Base-by-base conservation (phyloP, 352 stramenopile genomes). In the Phytophthora lateralis region DNA sequence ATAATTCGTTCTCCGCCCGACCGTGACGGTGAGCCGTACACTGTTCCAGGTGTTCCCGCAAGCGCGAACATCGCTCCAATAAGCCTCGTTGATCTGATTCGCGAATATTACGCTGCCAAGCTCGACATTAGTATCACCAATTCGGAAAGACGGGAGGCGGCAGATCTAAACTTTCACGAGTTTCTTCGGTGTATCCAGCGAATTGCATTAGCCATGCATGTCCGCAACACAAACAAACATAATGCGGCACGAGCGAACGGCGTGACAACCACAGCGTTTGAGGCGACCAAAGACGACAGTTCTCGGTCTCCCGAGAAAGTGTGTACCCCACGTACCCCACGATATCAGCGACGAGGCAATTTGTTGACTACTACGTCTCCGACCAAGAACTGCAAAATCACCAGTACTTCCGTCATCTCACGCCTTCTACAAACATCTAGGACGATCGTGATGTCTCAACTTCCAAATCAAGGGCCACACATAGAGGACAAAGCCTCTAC, bases 51-150 rank as follows among this genome's bases (percentile, higher is more conserved):
- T 12, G 59, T 72, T 29, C 60, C 69, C 17, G 42, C 59, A 6
- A 82, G 49, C 30, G 30, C 63, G 1, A 54, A 55, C 9, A 80
- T 90, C 20, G 61, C 73, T 11, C 79, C 78, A 18, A 88, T 89
- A n/a, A 89, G 71, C 48, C 55, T 86, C 1, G 69, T 75, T 64
- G 79, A 91, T 18, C 61, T 93, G 18, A 66, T 91, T 42, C 79
- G 79, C 5, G 83, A 93, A 27, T 90, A 82, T 60, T 90, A 87
- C 42, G 79, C 76, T 12, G 78, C 83, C 11, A 93, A 90, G 50
- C 76, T 93, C 14, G 83, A 93, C 51, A 72, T 90, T 21, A 87
- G 81, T 43, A 85, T 91, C 30, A 59, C 80, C 1, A 78, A 89
- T 47, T 41, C 73, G 2, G 51, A 54, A 15, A 78, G 79, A 3